Evolutionary conservation across 257 asterid species (phyloP).

Genomic region (Solanum medicagineum): DNA sequence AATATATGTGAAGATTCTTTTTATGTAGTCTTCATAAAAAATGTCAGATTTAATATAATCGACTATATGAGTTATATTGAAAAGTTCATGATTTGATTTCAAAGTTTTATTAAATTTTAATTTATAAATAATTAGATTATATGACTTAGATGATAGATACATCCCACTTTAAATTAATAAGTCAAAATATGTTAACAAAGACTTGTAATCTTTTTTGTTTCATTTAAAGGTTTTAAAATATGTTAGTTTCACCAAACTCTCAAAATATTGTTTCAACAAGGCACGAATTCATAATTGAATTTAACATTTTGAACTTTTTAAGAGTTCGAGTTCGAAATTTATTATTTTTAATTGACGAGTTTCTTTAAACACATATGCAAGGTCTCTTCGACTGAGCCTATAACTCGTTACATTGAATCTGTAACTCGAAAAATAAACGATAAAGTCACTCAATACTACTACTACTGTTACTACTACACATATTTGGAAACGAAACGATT

Average conservation of each 20-base stretch:
- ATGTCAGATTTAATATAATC: not conserved
- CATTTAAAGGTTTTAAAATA: too few relatives aligned
- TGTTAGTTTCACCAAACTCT: too few relatives aligned
- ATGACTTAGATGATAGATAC: not conserved
- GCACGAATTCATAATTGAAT: too few relatives aligned
- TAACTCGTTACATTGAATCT: not conserved
- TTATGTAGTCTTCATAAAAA: not conserved
- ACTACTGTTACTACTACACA: not conserved
- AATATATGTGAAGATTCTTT: not conserved
- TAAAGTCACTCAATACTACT: not conserved
- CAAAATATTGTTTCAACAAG: too few relatives aligned
- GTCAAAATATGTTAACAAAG: not conserved
- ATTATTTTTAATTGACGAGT: not conserved
- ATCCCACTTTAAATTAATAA: not conserved
- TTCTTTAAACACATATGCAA: not conserved
- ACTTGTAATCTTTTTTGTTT: not conserved
- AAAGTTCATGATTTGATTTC: not conserved
- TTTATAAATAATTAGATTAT: not conserved
- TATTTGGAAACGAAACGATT: not conserved
- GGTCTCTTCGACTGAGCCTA: not conserved
- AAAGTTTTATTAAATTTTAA: not conserved
- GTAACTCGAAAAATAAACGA: not conserved
- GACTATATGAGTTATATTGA: not conserved
- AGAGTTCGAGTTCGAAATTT: not conserved
- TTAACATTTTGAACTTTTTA: not conserved